Evolutionary conservation across 192 early-diverging fungal species (phyloP).

Genomic region (Rhizoclosmatium globosum): DNA sequence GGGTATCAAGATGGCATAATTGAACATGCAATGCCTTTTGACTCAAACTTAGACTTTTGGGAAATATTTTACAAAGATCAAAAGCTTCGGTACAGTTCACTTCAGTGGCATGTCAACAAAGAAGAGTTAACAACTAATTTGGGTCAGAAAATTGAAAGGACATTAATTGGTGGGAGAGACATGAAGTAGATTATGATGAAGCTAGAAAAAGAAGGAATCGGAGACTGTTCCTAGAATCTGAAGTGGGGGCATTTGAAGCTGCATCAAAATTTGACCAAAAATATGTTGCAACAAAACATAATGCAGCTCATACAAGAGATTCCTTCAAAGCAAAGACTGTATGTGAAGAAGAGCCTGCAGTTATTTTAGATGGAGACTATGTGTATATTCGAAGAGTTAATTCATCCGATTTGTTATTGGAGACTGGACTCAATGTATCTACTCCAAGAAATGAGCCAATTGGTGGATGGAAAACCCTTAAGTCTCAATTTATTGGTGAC

Average conservation of each 20-base stretch:
- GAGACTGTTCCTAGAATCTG: constrained; percentile 45
- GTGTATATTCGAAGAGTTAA: constrained; percentile 8
- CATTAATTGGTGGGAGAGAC: not conserved
- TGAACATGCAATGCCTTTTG: constrained; percentile 48
- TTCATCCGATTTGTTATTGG: not conserved
- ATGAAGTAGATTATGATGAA: constrained; percentile 5
- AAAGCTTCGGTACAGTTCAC: constrained; percentile 14
- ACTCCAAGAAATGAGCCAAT: constrained; percentile 10
- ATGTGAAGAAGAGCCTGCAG: not conserved
- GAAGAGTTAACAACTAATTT: not conserved
- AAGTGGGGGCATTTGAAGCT: constrained; percentile 30
- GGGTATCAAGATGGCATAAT: constrained; percentile 45
- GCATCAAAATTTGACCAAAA: constrained; percentile 40
- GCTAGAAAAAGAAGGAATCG: constrained; percentile 42
- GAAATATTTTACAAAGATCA: constrained; percentile 46
- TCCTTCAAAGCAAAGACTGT: not conserved
- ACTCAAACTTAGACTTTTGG: constrained; percentile 57
- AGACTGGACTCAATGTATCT: constrained; percentile 14
- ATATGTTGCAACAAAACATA: not conserved
- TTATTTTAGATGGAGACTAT: constrained; percentile 15
- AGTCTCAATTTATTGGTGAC: not conserved
- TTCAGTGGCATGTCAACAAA: constrained; percentile 38
- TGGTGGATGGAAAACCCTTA: too few species aligned
- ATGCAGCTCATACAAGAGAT: constrained; percentile 25
- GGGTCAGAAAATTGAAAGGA: constrained; percentile 4